Percentiles rank a stretch among this genome's conserved stretches.
Conservation (phyloP, 306 rosid species). For the Dryas octopetala region DNA sequence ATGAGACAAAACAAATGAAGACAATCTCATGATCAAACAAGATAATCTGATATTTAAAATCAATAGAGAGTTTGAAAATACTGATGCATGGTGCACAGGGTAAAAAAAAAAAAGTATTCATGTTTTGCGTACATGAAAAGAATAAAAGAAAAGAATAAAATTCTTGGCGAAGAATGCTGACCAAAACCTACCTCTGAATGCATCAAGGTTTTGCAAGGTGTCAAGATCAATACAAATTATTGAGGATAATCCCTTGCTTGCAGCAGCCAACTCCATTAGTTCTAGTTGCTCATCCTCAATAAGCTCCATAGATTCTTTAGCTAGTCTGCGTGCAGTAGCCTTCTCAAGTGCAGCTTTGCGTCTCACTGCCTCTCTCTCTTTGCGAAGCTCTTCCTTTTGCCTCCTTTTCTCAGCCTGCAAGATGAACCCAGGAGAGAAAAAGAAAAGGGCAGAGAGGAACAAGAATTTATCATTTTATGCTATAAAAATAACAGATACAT, state of each 20-base stretch:
- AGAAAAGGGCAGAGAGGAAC: not conserved
- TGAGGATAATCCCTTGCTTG: constrained; percentile 82
- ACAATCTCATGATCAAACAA: not conserved
- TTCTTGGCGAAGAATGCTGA: not conserved
- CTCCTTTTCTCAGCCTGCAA: constrained; percentile 81
- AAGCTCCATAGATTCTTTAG: constrained; percentile 98
- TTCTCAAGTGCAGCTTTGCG: constrained; percentile 95
- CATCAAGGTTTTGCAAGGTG: constrained; percentile 83
- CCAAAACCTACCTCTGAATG: constrained; percentile 63
- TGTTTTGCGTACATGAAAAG: no score
- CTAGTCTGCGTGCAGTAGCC: constrained; percentile 91
- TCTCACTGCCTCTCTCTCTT: constrained; percentile 84
- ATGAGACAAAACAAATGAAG: not conserved
- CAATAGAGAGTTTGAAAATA: no score
- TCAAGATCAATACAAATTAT: constrained; percentile 81
- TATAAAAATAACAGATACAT: constrained; percentile 13
- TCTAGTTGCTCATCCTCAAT: constrained; percentile 97
- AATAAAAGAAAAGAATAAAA: not conserved
- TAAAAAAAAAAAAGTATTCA: no score
- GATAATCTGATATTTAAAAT: not conserved
- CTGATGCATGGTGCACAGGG: no score
- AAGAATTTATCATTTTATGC: constrained; percentile 15
- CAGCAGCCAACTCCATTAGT: constrained; percentile 93
- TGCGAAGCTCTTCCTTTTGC: constrained; percentile 89
- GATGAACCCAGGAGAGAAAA: constrained; percentile 22